These are phyloP conservation scores for Metarhizium sp. DNA, from an alignment of 2,329 filamentous ascomycete species.

Conservation along the genomic window DNA sequence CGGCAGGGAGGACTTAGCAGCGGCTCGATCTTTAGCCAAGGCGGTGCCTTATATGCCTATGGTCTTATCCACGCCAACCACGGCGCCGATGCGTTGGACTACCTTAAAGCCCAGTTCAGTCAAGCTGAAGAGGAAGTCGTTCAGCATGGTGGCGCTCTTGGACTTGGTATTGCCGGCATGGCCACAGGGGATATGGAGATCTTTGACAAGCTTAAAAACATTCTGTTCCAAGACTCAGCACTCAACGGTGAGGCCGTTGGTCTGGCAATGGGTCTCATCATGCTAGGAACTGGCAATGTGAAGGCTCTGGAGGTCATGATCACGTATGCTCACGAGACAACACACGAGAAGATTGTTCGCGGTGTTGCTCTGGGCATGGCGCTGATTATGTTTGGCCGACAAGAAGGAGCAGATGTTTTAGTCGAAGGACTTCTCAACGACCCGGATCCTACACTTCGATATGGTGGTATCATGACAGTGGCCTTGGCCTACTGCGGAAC, in stretches of 20 bases:
- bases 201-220: slow-evolving; percentile 81
- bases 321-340: slow-evolving; percentile 92
- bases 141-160: slow-evolving; percentile 90
- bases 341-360: slow-evolving; percentile 97
- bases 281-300: slow-evolving; percentile 95
- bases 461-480: slow-evolving; percentile 98
- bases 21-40: slow-evolving; percentile 91
- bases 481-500: slow-evolving; percentile 95
- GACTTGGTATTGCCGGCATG: slow-evolving; percentile 95
- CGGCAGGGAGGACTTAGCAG: slow-evolving; percentile 62
- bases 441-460: slow-evolving; percentile 85
- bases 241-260: slow-evolving; percentile 96
- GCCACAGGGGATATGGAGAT: slow-evolving; percentile 84
- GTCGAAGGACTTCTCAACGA: slow-evolving; percentile 91
- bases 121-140: slow-evolving; percentile 83
- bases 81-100: slow-evolving; percentile 78
- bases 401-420: slow-evolving; percentile 89
- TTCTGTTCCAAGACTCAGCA: slow-evolving; percentile 88
- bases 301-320: slow-evolving; percentile 95
- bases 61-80: slow-evolving; percentile 97
- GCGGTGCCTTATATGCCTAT: slow-evolving; percentile 89
- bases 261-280: slow-evolving; percentile 92
- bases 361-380: slow-evolving; percentile 95
- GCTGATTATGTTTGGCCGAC: slow-evolving; percentile 93
- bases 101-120: slow-evolving; percentile 66